Percentiles rank a stretch among this genome's conserved stretches.
These are phyloP conservation scores for Corylus heterophylla DNA, from an alignment of 306 rosid species.

Conservation along the genomic window DNA sequence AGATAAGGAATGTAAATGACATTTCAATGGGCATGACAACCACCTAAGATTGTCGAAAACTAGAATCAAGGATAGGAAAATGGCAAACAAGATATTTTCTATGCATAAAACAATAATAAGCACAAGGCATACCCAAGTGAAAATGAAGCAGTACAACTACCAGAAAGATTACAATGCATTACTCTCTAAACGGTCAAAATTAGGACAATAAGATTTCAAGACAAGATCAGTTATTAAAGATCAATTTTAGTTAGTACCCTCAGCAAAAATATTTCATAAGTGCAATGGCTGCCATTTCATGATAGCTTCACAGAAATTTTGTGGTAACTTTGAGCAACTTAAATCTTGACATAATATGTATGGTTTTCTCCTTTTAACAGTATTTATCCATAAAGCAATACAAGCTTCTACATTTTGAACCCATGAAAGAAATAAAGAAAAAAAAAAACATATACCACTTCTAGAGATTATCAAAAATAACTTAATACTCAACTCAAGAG, in stretches of 20 bases:
- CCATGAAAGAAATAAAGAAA: not conserved
- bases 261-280: not conserved
- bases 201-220: not conserved
- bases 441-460: too few relatives aligned
- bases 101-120: not conserved
- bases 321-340: not conserved
- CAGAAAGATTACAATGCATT: not conserved
- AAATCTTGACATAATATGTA: not conserved
- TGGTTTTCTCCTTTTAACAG: not conserved
- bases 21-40: not conserved
- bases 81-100: not conserved
- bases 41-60: not conserved
- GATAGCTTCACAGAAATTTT: not conserved
- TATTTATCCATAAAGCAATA: not conserved
- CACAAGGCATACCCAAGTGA: not conserved
- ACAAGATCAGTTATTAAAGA: not conserved
- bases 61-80: not conserved
- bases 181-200: not conserved
- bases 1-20: constrained; percentile 10
- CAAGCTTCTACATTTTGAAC: not conserved
- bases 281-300: not conserved
- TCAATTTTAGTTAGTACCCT: not conserved
- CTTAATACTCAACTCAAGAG: not conserved
- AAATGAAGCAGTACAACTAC: not conserved
- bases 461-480: not conserved